phyloP scores from a whole-genome alignment of 2,329 filamentous ascomycete species.

The Fusarium clavum region DNA sequence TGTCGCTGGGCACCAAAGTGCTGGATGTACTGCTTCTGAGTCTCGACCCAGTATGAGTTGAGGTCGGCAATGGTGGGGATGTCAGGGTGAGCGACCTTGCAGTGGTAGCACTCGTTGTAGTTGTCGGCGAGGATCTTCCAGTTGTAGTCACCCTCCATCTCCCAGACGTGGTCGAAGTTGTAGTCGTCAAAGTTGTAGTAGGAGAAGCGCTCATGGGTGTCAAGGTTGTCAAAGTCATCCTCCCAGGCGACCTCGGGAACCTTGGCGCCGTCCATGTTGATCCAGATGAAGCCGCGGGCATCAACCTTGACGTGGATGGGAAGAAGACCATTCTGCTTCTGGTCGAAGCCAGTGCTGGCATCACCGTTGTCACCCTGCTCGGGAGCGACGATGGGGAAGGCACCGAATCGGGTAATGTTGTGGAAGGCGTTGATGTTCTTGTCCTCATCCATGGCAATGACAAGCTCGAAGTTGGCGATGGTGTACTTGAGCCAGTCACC shows the following conservation, averaged over 20 bases:
- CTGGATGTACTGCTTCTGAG: constrained; percentile 61
- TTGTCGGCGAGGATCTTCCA: constrained; percentile 73
- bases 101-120: constrained; percentile 76
- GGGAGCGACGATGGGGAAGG: constrained; percentile 61
- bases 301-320: constrained; percentile 66
- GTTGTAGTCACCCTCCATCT: constrained; percentile 68
- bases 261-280: constrained; percentile 64
- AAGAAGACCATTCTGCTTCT: constrained; percentile 66
- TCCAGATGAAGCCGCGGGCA: constrained; percentile 66
- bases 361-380: constrained; percentile 63
- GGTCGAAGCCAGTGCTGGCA: constrained; percentile 67
- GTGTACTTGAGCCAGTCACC: constrained; percentile 69
- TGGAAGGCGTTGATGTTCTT: constrained; percentile 69
- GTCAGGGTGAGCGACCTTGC: constrained; percentile 68
- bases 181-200: constrained; percentile 65
- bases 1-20: constrained; percentile 61
- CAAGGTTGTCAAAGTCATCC: constrained; percentile 62
- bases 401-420: constrained; percentile 71
- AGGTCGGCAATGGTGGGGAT: constrained; percentile 68
- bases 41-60: constrained; percentile 64
- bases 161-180: constrained; percentile 67
- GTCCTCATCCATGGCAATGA: constrained; percentile 62
- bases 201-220: constrained; percentile 58
- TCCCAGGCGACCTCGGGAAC: constrained; percentile 63
- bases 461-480: constrained; percentile 66